These are phyloP conservation scores for Calocera cornea DNA, from an alignment of 768 basidiomycete genomes.

Conservation along the genomic window DNA sequence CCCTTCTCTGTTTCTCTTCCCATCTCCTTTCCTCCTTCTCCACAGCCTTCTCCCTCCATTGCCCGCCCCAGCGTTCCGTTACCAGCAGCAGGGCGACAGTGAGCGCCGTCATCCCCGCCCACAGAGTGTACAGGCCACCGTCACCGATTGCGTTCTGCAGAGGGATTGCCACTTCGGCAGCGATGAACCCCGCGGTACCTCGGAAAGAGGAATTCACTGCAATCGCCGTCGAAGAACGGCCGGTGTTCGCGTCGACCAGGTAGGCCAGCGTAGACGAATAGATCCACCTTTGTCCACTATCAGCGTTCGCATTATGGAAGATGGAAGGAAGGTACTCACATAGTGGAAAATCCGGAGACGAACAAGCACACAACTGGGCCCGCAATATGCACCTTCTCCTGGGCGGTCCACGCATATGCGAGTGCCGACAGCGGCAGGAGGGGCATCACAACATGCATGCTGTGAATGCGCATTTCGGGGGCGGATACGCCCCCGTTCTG, in stretches of 20 bases:
- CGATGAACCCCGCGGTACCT: conserved; percentile 52
- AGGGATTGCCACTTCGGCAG: conserved; percentile 59
- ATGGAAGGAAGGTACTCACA: conserved; percentile 34
- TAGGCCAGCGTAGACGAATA: conserved; percentile 67
- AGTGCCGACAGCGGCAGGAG: conserved; percentile 46
- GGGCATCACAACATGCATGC: conserved; percentile 43
- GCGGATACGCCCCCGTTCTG: conserved; percentile 35
- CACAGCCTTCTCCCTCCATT: conserved; percentile 45
- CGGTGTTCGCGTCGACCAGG: conserved; percentile 74
- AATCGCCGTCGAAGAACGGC: conserved; percentile 56
- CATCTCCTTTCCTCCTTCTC: conserved; percentile 25
- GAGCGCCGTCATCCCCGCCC: conserved; percentile 39
- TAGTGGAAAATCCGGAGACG: conserved; percentile 54
- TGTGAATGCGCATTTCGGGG: conserved; percentile 69
- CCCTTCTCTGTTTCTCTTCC: background rate
- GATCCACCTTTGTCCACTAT: conserved; percentile 31
- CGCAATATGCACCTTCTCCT: conserved; percentile 48
- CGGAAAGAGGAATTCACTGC: conserved; percentile 68
- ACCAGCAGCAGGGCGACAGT: conserved; percentile 46
- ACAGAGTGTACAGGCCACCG: conserved; percentile 65
- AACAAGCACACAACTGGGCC: conserved; percentile 62
- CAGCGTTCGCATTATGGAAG: background rate
- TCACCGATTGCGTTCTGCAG: conserved; percentile 64
- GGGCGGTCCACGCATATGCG: conserved; percentile 62
- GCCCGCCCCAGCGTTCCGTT: conserved; percentile 42